Percentiles rank a stretch among this genome's conserved stretches.
Conservation (phyloP, 2,329 filamentous ascomycete genomes). For the Anthostomella pinea region DNA sequence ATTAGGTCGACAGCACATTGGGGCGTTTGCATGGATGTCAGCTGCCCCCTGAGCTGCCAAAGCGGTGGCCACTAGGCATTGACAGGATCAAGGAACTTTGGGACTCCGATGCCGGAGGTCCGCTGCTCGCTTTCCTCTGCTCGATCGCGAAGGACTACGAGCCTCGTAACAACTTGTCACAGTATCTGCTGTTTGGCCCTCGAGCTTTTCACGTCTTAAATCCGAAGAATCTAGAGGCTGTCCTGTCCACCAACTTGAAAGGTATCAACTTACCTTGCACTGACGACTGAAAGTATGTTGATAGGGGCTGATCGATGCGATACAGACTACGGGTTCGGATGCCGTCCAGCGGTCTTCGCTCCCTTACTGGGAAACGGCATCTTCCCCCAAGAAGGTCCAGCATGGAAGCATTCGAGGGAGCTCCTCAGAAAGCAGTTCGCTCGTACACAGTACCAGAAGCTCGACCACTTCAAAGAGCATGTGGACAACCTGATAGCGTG, state of each 20-base stretch:
- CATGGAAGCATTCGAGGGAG: constrained; percentile 36
- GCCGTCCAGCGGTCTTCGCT: constrained; percentile 29
- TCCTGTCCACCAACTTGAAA: constrained; percentile 31
- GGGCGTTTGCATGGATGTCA: constrained; percentile 25
- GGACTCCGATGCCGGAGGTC: constrained; percentile 26
- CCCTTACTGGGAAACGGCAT: constrained; percentile 37
- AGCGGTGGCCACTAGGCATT: constrained; percentile 33
- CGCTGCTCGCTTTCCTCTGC: constrained; percentile 26
- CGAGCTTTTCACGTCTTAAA: constrained; percentile 27
- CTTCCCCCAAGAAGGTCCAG: constrained; percentile 37
- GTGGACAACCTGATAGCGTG: constrained; percentile 25
- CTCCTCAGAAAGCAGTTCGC: constrained; percentile 37
- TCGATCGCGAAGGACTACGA: constrained; percentile 30
- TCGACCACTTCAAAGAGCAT: constrained; percentile 30
- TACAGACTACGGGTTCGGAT: constrained; percentile 33
- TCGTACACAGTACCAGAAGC: constrained; percentile 30
- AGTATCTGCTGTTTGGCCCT: constrained; percentile 29
- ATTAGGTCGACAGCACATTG: constrained; percentile 12
- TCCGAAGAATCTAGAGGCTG: constrained; percentile 30
- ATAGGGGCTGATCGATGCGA: too few species aligned
- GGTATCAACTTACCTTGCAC: constrained; percentile 1
- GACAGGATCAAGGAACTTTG: constrained; percentile 29
- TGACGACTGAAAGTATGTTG: too few species aligned
- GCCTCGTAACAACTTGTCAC: constrained; percentile 27
- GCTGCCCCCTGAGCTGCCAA: constrained; percentile 30